Percentiles rank a stretch among this genome's conserved stretches.
Conservation (phyloP, 192 early-diverging fungal genomes). For the Phlyctochytrium planicorne region DNA sequence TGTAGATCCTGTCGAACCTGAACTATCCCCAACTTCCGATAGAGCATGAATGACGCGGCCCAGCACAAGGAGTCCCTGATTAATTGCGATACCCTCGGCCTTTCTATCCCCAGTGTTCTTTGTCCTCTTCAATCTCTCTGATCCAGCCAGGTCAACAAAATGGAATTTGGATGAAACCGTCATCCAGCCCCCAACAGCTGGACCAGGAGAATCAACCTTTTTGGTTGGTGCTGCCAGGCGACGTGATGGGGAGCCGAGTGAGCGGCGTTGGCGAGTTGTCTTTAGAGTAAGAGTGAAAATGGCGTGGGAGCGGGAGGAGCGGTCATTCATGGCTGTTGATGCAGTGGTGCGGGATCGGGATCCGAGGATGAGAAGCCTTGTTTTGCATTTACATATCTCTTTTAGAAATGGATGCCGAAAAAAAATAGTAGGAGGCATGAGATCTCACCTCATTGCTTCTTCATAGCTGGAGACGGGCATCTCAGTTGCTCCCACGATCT, state of each 20-base stretch:
- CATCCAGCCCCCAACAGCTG: conserved; percentile 48
- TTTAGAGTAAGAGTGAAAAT: conserved; percentile 84
- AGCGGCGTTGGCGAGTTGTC: conserved; percentile 7
- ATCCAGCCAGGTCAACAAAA: conserved; percentile 96
- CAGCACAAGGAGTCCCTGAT: conserved; percentile 84
- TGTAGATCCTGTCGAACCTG: background rate
- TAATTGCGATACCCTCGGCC: conserved; percentile 92
- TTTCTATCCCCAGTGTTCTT: conserved; percentile 80
- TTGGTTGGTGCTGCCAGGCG: background rate
- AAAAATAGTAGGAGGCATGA: background rate
- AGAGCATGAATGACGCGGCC: conserved; percentile 94
- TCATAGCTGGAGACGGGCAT: conserved; percentile 31
- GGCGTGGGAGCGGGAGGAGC: conserved; percentile 92
- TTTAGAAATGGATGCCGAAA: background rate
- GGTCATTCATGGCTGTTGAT: conserved; percentile 88
- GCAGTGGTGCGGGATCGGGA: conserved; percentile 76
- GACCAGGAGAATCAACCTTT: background rate
- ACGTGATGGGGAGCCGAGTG: conserved; percentile 9
- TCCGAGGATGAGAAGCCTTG: conserved; percentile 66
- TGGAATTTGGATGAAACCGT: conserved; percentile 83
- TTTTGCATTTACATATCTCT: no score
- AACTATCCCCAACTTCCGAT: conserved; percentile 49
- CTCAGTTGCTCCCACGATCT: conserved; percentile 77
- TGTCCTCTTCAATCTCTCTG: conserved; percentile 84
- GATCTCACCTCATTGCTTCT: conserved; percentile 15